Evolutionary conservation across 345 rosid species (phyloP).

Genomic region (Populus pruinosa): DNA sequence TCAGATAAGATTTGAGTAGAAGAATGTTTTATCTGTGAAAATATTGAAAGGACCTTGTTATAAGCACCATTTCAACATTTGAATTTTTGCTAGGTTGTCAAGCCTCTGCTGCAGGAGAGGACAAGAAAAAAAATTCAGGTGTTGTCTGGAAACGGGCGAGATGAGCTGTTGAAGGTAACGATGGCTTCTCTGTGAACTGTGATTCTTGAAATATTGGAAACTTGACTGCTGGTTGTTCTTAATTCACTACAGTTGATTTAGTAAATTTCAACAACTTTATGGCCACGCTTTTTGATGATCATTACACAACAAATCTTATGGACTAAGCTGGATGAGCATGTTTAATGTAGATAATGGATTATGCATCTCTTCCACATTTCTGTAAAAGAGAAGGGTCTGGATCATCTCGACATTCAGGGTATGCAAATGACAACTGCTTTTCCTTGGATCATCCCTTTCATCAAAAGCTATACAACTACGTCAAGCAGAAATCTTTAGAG

Average conservation of each 20-base stretch:
- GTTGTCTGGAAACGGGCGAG: slow-evolving; percentile 68
- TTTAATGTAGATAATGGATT: slow-evolving; percentile 70
- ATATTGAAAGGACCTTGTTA: not conserved
- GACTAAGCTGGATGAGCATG: slow-evolving; percentile 2
- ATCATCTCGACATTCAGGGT: slow-evolving; percentile 54
- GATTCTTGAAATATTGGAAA: not conserved
- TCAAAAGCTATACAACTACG: slow-evolving; percentile 77
- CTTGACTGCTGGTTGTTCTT: not conserved
- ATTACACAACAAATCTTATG: not conserved
- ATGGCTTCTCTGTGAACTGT: not conserved
- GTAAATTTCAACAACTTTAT: not conserved
- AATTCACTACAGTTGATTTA: not conserved
- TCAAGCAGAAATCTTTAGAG: slow-evolving; percentile 55
- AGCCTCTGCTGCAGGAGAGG: slow-evolving; percentile 92
- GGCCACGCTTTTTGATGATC: not conserved
- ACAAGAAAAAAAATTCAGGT: slow-evolving; percentile 80
- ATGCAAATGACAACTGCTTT: slow-evolving; percentile 51
- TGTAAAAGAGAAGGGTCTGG: slow-evolving; percentile 83
- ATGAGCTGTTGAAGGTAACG: slow-evolving; percentile 76
- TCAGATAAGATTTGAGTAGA: not conserved
- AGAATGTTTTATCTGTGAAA: not conserved
- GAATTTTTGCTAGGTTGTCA: slow-evolving; percentile 62
- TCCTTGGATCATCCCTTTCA: slow-evolving; percentile 83
- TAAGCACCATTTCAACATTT: not conserved
- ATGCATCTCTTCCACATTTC: slow-evolving; percentile 81